These are phyloP conservation scores for Azolla pinnata DNA, from an alignment of 75 land plant species.

Conservation along the genomic window DNA sequence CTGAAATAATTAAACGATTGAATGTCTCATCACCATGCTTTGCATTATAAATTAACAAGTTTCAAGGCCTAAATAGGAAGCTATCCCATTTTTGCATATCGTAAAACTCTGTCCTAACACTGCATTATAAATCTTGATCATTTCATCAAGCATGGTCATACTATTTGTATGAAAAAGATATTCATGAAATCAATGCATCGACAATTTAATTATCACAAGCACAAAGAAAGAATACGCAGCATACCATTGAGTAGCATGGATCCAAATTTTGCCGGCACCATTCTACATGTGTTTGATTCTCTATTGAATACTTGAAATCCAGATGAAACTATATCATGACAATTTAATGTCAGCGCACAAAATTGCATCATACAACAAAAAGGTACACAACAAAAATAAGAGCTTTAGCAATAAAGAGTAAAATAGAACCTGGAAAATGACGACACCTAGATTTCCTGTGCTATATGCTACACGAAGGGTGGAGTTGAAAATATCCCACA, in stretches of 20 bases:
- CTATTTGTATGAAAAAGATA: no score
- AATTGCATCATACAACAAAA: no score
- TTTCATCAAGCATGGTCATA: no score
- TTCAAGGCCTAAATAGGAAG: no score
- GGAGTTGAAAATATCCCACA: conserved; percentile 17
- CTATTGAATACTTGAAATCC: conserved; percentile 14
- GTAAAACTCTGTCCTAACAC: no score
- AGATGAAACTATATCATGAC: conserved; percentile 18
- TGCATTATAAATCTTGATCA: no score
- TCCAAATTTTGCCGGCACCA: conserved; percentile 21
- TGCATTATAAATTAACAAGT: no score
- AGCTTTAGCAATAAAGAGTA: background rate
- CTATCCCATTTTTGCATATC: no score
- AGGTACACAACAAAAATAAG: background rate
- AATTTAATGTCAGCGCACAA: no score
- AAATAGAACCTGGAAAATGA: conserved; percentile 14
- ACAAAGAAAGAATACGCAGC: no score
- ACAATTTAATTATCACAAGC: no score
- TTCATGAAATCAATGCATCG: no score
- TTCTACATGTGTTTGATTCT: conserved; percentile 24
- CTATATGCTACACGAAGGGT: conserved; percentile 10
- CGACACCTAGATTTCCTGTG: conserved; percentile 18
- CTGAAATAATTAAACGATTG: conserved; percentile 2
- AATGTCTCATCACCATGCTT: background rate
- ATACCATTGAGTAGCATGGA: conserved; percentile 15